Conservation (phyloP, 176 grass and related monocot species). For the Zea mays region DNA sequence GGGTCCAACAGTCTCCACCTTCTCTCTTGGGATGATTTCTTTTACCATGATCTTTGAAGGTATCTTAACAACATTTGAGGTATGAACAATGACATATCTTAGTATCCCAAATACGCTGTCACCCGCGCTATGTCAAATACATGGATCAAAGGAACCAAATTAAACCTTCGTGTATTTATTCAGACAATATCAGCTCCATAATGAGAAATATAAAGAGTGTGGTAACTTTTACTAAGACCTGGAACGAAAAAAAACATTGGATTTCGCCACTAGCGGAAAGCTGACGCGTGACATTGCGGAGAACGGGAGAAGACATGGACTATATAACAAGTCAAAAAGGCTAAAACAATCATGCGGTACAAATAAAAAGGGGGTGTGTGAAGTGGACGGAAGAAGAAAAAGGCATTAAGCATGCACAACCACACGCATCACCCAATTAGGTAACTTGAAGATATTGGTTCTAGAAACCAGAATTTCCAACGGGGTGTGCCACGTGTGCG, state of each 20-base stretch:
- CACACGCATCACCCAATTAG: not conserved
- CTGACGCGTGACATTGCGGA: not conserved
- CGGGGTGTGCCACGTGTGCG: not conserved
- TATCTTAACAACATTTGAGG: too few species aligned
- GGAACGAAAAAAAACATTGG: not conserved
- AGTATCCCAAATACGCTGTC: too few species aligned
- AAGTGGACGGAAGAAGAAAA: too few species aligned
- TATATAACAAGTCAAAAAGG: slow-evolving; percentile 20
- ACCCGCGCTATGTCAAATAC: too few species aligned
- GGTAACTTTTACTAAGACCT: not conserved
- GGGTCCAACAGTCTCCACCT: too few species aligned
- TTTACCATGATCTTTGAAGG: too few species aligned
- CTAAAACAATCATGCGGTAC: slow-evolving; percentile 36
- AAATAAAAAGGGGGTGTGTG: not conserved
- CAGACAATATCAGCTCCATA: too few species aligned
- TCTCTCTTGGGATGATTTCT: too few species aligned
- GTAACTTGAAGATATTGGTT: not conserved
- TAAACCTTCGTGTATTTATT: too few species aligned
- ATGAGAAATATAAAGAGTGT: not conserved
- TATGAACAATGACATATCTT: too few species aligned
- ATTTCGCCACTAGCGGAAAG: not conserved
- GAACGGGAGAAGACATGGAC: not conserved
- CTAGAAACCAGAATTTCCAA: not conserved
- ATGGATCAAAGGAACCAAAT: too few species aligned
- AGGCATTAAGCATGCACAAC: too few species aligned